Evolutionary conservation across 2,329 filamentous ascomycete species (phyloP).

Genomic region (Trichoderma guizhouense): DNA sequence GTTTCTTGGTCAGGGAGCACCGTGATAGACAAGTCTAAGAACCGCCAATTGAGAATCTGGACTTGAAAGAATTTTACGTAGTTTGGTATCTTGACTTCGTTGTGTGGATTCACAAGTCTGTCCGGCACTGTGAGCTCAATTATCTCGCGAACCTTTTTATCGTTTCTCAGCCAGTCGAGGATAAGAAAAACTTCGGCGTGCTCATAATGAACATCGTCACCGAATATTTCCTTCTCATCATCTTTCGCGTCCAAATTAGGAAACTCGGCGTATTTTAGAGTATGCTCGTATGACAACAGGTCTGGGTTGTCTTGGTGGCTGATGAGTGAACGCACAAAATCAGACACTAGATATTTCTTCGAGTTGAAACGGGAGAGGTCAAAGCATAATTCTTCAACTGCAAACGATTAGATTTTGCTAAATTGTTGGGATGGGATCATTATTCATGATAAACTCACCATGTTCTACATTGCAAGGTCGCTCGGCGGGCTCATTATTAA

Average conservation of each 20-base stretch:
- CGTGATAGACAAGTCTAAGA: background rate
- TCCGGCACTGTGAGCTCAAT: background rate
- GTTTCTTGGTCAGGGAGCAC: background rate
- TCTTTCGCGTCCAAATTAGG: background rate
- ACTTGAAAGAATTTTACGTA: background rate
- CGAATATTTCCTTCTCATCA: background rate
- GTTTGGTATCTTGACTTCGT: background rate
- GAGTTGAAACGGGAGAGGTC: background rate
- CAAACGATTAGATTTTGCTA: background rate
- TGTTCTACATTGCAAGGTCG: background rate
- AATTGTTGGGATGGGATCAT: accelerated
- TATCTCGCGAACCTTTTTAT: background rate
- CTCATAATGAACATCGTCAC: background rate
- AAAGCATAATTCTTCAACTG: background rate
- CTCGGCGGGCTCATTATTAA: background rate
- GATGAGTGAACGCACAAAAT: background rate
- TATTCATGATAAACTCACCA: background rate
- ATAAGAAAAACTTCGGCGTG: background rate
- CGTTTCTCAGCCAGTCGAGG: background rate
- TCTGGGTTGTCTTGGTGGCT: background rate
- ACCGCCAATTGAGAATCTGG: background rate
- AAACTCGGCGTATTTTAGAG: background rate
- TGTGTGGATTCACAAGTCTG: background rate
- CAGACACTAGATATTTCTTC: background rate
- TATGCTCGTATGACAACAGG: background rate